These are phyloP conservation scores for Botrytis deweyae DNA, from an alignment of 2,329 filamentous ascomycete genomes.

Conservation along the genomic window DNA sequence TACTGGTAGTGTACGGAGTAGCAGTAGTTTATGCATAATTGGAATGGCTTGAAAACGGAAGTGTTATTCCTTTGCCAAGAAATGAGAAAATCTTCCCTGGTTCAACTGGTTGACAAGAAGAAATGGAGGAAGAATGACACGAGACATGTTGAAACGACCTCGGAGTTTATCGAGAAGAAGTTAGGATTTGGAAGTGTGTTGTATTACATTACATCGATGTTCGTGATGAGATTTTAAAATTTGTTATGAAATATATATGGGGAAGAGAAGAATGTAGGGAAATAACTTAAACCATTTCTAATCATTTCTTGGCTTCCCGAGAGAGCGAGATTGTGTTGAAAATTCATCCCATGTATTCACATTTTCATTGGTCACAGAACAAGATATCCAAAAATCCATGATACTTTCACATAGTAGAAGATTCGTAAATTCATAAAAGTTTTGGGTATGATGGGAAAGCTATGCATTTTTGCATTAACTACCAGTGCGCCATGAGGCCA, in stretches of 20 bases:
- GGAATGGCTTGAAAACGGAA: constrained; percentile 1
- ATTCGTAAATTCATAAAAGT: constrained; percentile 27
- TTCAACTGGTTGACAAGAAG: not conserved
- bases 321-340: not conserved
- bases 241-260: constrained; percentile 5
- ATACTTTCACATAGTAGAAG: constrained; percentile 20
- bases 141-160: constrained; percentile 14
- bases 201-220: not conserved
- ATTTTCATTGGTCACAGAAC: constrained; percentile 11
- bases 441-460: constrained; percentile 27
- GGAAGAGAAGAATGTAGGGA: not conserved
- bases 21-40: constrained; percentile 19
- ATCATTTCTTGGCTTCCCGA: not conserved
- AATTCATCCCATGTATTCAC: not conserved
- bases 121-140: constrained; percentile 3
- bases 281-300: not conserved
- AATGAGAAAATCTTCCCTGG: not conserved
- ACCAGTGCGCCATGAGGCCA: constrained; percentile 23
- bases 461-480: constrained; percentile 30
- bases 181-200: not conserved
- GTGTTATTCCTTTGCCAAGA: constrained; percentile 6
- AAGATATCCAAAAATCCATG: not conserved
- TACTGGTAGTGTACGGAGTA: not conserved
- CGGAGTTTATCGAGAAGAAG: not conserved
- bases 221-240: not conserved